Evolutionary conservation across 768 basidiomycete genomes (phyloP).

Genomic region (Boletus patriciae): DNA sequence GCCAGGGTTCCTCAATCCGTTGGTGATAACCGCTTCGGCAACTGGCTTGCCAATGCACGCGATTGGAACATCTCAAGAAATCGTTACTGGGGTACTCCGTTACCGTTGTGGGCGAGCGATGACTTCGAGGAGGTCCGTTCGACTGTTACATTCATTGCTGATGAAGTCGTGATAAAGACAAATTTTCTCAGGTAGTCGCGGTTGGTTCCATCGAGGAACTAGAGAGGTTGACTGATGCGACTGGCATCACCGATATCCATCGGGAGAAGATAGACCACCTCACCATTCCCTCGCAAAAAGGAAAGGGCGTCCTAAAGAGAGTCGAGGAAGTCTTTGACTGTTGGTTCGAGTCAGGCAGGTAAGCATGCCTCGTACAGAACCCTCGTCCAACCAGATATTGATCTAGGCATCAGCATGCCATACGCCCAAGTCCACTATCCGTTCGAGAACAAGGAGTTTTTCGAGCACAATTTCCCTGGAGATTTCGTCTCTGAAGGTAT

Average conservation of each 20-base stretch:
- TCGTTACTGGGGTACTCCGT: slow-evolving; percentile 98
- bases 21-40: slow-evolving; percentile 91
- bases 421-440: slow-evolving; percentile 98
- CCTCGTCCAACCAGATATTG: background rate
- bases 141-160: background rate
- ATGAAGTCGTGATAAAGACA: background rate
- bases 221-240: slow-evolving; percentile 79
- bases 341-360: slow-evolving; percentile 99
- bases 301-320: slow-evolving; percentile 82
- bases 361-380: slow-evolving; percentile 19
- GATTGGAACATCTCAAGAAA: slow-evolving; percentile 99
- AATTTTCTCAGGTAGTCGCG: slow-evolving; percentile 62
- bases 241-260: slow-evolving; percentile 86
- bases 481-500: slow-evolving; percentile 98
- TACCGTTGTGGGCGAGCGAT: slow-evolving; percentile 94
- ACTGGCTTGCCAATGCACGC: slow-evolving; percentile 97
- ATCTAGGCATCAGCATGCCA: slow-evolving; percentile 73
- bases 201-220: slow-evolving; percentile 88
- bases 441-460: slow-evolving; percentile 92
- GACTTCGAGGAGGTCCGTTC: slow-evolving; percentile 75
- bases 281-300: slow-evolving; percentile 89
- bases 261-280: slow-evolving; percentile 94
- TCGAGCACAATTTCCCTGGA: slow-evolving; percentile 85
- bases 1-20: slow-evolving; percentile 87
- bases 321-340: slow-evolving; percentile 99